Base-by-base conservation (phyloP, 352 stramenopile species). In the Pythium coloratum region DNA sequence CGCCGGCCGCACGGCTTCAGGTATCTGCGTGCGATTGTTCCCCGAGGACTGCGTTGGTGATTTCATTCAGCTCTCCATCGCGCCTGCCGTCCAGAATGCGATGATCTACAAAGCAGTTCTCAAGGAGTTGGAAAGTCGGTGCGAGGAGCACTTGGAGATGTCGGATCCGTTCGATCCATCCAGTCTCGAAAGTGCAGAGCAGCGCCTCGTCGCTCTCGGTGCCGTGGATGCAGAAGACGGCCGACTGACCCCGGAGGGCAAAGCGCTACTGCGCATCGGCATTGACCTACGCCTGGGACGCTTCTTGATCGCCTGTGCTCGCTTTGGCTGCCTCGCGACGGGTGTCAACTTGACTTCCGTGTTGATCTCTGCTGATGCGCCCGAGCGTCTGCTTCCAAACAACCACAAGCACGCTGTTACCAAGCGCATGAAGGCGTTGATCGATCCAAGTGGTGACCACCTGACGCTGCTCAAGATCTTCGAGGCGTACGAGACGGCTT, bases 31-130 rank as follows among this genome's bases (percentile, higher is more conserved):
- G 32, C 65, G 69, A 26, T 40, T 76, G 12, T 76, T 54, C 26
- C 34, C 59, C 7, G 65, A 70, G 28, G 26, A 56, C 16, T 62
- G 18, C 18, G 38, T 49, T 26, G 51, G 20, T 8, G 62, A 64
- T 6, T 20, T 46, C 32, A 64, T 59, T 51, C 63, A 49, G 28
- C 38, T 34, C 9, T 44, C 46, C 5, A 28, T 54, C 8, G 49
- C 34, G 8, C 69, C 64, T n/a, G 65, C 18, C 13, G 61, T 69
- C 10, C 53, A 67, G 20, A 66, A 66, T 26, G 16, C 64, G 18
- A 72, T 72, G 59, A 76, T 76, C 44, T 72, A 76, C 69, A 76
- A 75, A 33, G 64, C 57, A n/a, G 65, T 76, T 1, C 40, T 76
- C 50, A 75, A 75, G 20, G 53, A 64, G 8, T 20, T 75, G 1